Evolutionary conservation across 352 stramenopile genomes (phyloP).

Genomic region (Pythium vanterpoolii): DNA sequence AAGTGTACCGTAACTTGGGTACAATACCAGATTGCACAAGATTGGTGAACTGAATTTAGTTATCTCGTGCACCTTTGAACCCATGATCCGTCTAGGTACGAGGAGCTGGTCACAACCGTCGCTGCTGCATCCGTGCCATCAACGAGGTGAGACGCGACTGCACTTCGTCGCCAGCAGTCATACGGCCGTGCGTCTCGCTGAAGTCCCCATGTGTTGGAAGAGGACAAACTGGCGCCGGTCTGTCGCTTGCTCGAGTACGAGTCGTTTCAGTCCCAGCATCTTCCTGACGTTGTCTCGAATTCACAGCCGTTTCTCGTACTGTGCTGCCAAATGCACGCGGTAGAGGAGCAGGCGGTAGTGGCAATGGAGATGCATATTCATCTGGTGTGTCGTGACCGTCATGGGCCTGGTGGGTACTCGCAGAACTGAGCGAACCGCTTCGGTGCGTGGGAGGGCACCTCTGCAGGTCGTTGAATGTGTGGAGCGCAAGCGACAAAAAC

Average conservation of each 20-base stretch:
- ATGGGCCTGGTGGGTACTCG: constrained; percentile 14
- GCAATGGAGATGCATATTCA: constrained; percentile 15
- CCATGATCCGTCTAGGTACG: constrained; percentile 9
- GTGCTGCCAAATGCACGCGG: constrained; percentile 11
- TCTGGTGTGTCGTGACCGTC: constrained; percentile 2
- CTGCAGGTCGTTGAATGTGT: constrained; percentile 7
- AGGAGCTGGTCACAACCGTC: neutral
- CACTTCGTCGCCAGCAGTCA: constrained; percentile 5
- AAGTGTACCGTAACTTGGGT: constrained; percentile 8
- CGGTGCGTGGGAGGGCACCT: neutral
- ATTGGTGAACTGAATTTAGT: constrained; percentile 6
- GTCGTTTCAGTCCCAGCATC: neutral
- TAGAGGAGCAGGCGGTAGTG: constrained; percentile 20
- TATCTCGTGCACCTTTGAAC: neutral
- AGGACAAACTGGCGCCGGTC: neutral
- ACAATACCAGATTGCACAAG: neutral
- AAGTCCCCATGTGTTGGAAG: neutral
- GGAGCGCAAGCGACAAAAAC: constrained; percentile 13
- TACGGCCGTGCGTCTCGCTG: neutral
- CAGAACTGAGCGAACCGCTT: constrained; percentile 8
- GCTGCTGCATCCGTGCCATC: constrained; percentile 17
- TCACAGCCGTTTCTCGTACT: neutral
- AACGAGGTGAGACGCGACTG: constrained; percentile 11
- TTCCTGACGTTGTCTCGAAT: neutral
- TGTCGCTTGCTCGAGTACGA: neutral